Evolutionary conservation across 164 flowering plant genomes (phyloP).

Genomic region (Houttuynia cordata): DNA sequence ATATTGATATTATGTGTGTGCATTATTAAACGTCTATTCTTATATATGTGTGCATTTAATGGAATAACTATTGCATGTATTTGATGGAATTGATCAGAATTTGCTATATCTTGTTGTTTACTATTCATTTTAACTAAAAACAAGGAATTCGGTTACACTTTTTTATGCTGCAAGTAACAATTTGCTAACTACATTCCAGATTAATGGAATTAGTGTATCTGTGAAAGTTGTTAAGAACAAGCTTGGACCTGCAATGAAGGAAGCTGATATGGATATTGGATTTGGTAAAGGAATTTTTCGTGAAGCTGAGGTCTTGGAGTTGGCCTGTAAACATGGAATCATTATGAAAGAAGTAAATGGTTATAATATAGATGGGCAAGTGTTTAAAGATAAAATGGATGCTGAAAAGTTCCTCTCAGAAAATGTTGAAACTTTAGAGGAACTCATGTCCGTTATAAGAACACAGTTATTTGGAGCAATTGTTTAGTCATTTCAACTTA

Average conservation of each 20-base stretch:
- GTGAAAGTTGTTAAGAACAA: conserved; percentile 78
- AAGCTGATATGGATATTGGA: conserved; percentile 46
- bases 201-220: conserved; percentile 47
- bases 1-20: too few relatives aligned
- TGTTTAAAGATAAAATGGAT: conserved; percentile 28
- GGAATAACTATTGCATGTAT: not conserved
- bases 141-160: too few relatives aligned
- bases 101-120: too few relatives aligned
- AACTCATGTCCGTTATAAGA: conserved; percentile 31
- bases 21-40: too few relatives aligned
- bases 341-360: conserved; percentile 34
- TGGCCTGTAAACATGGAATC: conserved; percentile 65
- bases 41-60: too few relatives aligned
- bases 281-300: conserved; percentile 59
- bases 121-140: too few relatives aligned
- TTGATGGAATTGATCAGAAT: too few relatives aligned
- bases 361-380: conserved; percentile 41
- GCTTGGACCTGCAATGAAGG: conserved; percentile 53
- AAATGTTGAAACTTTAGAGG: conserved; percentile 33
- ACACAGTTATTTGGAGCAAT: conserved; percentile 22
- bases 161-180: too few relatives aligned
- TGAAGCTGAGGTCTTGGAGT: conserved; percentile 57
- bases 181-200: conserved; percentile 22
- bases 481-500: not conserved
- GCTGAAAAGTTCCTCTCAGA: conserved; percentile 42